phyloP scores from a whole-genome alignment of 164 flowering plant species.

The Taxillus chinensis region DNA sequence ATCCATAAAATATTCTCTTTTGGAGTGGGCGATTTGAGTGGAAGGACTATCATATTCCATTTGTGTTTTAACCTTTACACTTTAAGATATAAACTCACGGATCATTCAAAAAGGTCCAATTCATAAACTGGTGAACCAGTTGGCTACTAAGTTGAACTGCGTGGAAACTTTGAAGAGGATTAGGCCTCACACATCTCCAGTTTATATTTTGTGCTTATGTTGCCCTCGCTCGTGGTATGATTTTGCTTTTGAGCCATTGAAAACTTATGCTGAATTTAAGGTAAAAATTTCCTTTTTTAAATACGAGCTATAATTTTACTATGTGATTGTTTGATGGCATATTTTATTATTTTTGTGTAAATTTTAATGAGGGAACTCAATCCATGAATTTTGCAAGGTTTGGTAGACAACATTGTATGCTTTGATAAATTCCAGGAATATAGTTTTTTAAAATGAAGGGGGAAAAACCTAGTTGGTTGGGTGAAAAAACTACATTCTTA shows the following conservation, averaged over 20 bases:
- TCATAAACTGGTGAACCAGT: constrained; percentile 59
- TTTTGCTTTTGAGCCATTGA: constrained; percentile 65
- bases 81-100: constrained; percentile 70
- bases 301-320: neutral
- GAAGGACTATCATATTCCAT: neutral
- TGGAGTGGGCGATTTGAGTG: neutral
- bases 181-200: constrained; percentile 37
- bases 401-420: no score
- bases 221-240: constrained; percentile 70
- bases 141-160: constrained; percentile 35
- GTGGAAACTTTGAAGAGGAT: constrained; percentile 36
- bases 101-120: constrained; percentile 68
- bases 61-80: constrained; percentile 33
- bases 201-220: constrained; percentile 52
- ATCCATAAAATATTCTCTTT: neutral
- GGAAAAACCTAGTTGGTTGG: no score
- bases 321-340: neutral
- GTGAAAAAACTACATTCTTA: no score
- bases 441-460: no score
- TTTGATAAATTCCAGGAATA: no score
- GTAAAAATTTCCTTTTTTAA: constrained; percentile 22
- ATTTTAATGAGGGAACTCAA: no score
- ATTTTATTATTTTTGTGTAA: no score
- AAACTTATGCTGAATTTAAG: constrained; percentile 77
- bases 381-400: no score